phyloP scores from a whole-genome alignment of 208 protist genomes.

The Strigomonas culicis region DNA sequence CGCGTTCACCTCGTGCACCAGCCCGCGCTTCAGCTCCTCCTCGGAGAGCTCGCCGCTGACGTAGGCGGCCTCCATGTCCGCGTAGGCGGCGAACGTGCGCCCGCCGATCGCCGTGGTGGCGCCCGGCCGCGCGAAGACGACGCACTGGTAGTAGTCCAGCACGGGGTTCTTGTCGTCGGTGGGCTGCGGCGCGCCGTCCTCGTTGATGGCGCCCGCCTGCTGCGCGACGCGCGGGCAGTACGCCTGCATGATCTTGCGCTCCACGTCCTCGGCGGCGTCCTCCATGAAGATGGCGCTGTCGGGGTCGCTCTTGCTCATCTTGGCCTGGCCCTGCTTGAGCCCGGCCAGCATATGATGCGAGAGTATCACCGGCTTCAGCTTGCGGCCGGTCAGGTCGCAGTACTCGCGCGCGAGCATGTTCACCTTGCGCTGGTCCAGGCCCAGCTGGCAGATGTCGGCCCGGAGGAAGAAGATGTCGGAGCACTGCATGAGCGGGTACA shows the following conservation, averaged over 20 bases:
- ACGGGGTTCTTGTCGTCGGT: conserved; percentile 93
- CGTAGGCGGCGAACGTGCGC: conserved; percentile 63
- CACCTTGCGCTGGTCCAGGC: conserved; percentile 99
- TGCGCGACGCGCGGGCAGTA: conserved; percentile 91
- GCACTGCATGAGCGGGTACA: conserved; percentile 99
- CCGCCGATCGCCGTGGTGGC: conserved; percentile 40
- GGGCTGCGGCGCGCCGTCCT: conserved; percentile 66
- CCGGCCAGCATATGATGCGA: conserved; percentile 98
- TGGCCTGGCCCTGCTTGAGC: conserved; percentile 94
- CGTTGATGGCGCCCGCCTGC: conserved; percentile 33
- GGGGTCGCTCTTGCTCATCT: conserved; percentile 99
- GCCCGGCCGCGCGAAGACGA: conserved; percentile 82
- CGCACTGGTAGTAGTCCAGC: conserved; percentile 94
- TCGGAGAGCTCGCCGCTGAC: conserved; percentile 61
- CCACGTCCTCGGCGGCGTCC: conserved; percentile 94
- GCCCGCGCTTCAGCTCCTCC: conserved; percentile 74
- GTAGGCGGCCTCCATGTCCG: conserved; percentile 79
- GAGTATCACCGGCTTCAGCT: conserved; percentile 96
- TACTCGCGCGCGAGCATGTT: conserved; percentile 99
- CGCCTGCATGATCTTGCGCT: conserved; percentile 93
- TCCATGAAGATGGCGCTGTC: conserved; percentile 99
- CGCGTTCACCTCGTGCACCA: conserved; percentile 85
- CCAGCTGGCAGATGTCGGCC: conserved; percentile 99
- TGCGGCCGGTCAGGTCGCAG: conserved; percentile 88
- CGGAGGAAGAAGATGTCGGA: conserved; percentile 99